These are phyloP conservation scores for Rhynchosporium agropyri DNA, from an alignment of 2,329 filamentous ascomycete genomes.

Conservation along the genomic window DNA sequence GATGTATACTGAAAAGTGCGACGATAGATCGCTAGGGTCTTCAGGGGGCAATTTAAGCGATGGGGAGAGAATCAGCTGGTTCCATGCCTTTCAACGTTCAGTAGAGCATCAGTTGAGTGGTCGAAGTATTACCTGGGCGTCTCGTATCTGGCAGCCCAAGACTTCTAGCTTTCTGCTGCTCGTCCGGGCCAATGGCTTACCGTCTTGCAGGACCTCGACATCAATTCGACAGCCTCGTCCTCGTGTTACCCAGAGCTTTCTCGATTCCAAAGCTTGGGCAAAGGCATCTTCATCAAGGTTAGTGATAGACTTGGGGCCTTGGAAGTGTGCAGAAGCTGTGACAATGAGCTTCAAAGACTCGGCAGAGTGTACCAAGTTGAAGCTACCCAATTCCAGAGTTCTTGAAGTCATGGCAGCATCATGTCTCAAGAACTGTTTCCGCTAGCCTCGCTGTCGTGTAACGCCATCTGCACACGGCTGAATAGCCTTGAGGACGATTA, in stretches of 20 bases:
- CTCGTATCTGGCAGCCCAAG: constrained; percentile 29
- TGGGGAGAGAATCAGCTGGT: constrained; percentile 24
- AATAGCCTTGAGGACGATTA: background rate
- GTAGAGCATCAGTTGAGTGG: background rate
- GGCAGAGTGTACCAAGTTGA: constrained; percentile 23
- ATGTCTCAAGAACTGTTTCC: constrained; percentile 18
- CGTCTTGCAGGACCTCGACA: constrained; percentile 30
- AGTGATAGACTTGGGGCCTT: background rate
- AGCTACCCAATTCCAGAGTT: constrained; percentile 25
- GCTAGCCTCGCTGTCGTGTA: background rate
- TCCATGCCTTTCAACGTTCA: constrained; percentile 26
- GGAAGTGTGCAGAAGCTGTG: constrained; percentile 20
- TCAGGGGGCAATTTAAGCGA: constrained; percentile 23
- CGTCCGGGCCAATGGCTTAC: constrained; percentile 19
- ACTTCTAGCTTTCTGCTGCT: constrained; percentile 21
- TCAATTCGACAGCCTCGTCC: constrained; percentile 32
- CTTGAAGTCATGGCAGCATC: constrained; percentile 29
- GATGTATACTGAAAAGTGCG: constrained; percentile 31
- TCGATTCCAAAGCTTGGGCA: constrained; percentile 29
- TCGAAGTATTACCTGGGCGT: constrained; percentile 30
- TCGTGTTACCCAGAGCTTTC: constrained; percentile 35
- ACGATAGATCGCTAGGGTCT: background rate
- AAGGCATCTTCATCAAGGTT: background rate
- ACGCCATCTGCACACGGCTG: background rate
- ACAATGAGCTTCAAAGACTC: constrained; percentile 29